These are phyloP conservation scores for Rhododendron griersonianum DNA, from an alignment of 148 eudicot genomes.

Conservation along the genomic window DNA sequence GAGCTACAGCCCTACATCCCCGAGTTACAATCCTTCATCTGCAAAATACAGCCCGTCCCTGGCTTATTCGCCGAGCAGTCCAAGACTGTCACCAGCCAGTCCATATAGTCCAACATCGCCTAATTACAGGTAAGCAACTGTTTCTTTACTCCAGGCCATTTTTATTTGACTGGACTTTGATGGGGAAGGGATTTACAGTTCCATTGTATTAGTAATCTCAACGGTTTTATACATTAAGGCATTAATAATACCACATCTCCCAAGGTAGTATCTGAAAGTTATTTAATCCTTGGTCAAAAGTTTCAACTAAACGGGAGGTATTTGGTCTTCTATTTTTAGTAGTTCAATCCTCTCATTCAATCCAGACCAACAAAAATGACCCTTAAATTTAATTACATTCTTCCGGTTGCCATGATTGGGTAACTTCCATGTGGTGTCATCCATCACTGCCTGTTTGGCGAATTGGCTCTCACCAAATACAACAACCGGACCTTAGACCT, in stretches of 20 bases:
- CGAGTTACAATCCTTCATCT: slow-evolving; percentile 44
- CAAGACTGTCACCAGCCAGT: slow-evolving; percentile 55
- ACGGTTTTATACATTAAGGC: not conserved
- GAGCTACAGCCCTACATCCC: slow-evolving; percentile 37
- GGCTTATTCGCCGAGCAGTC: slow-evolving; percentile 58
- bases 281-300: not conserved
- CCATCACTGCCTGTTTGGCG: not conserved
- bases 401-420: not conserved
- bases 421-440: not conserved
- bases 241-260: not conserved
- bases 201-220: not conserved
- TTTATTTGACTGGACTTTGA: not conserved
- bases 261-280: not conserved
- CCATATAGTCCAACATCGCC: slow-evolving; percentile 64
- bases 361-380: not conserved
- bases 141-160: not conserved
- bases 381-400: not conserved
- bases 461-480: not conserved
- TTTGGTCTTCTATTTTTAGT: not conserved
- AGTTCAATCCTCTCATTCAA: not conserved
- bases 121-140: slow-evolving; percentile 40
- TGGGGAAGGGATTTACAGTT: not conserved
- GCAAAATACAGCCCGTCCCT: slow-evolving; percentile 61
- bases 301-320: not conserved
- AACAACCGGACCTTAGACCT: not conserved